Evolutionary conservation across 257 asterid genomes (phyloP).

Genomic region (Solanum medicagineum): DNA sequence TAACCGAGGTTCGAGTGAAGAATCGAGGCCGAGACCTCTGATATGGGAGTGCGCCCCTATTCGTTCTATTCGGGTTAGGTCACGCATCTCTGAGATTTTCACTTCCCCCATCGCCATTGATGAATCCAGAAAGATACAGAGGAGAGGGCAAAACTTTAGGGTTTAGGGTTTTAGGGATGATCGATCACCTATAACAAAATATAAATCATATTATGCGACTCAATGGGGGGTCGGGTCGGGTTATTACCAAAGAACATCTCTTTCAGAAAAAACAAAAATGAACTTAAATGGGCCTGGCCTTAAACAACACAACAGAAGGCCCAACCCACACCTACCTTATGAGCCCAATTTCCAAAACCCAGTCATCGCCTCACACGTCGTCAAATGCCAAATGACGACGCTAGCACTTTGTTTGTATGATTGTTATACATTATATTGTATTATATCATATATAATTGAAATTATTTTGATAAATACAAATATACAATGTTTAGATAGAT

Average conservation of each 20-base stretch:
- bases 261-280: too few relatives aligned
- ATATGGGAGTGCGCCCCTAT: conserved; percentile 88
- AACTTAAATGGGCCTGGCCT: background rate
- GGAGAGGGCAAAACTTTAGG: background rate
- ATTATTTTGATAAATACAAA: background rate
- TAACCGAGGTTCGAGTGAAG: conserved; percentile 63
- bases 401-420: background rate
- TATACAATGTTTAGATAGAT: background rate
- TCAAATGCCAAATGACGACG: too few relatives aligned
- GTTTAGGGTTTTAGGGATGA: background rate
- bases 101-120: conserved; percentile 45
- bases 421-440: background rate
- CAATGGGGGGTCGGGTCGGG: background rate
- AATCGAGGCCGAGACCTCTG: conserved; percentile 77
- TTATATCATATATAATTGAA: background rate
- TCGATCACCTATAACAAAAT: background rate
- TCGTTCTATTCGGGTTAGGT: conserved; percentile 71
- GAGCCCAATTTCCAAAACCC: too few relatives aligned
- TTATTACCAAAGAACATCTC: too few relatives aligned
- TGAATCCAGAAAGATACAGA: background rate
- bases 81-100: conserved; percentile 72
- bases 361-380: too few relatives aligned
- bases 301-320: background rate
- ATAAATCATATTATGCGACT: background rate
- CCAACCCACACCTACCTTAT: background rate